Conservation (phyloP, 768 basidiomycete species). For the Pisolithus microcarpus region DNA sequence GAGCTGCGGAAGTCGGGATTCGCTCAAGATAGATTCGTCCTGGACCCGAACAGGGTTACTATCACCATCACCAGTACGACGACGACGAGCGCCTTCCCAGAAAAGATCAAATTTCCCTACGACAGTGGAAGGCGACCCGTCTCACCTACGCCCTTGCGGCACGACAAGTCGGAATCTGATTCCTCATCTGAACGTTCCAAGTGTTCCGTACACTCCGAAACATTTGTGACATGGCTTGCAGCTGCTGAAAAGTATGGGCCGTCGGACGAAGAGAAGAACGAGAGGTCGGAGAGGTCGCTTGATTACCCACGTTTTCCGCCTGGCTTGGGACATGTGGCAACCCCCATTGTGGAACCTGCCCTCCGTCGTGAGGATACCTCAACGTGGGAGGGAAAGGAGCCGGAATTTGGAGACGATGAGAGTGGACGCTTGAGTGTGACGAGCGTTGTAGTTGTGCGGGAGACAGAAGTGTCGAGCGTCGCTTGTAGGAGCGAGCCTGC, state of each 20-base stretch:
- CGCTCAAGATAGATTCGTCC: slow-evolving; percentile 9
- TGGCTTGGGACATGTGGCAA: too few species aligned
- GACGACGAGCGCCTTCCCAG: neutral
- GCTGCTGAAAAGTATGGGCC: neutral
- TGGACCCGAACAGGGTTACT: neutral
- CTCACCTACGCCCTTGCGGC: neutral
- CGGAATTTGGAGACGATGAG: neutral
- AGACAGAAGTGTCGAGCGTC: neutral
- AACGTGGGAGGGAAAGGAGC: neutral
- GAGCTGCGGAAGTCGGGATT: slow-evolving; percentile 13
- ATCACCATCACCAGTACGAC: neutral
- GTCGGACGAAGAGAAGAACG: slow-evolving; percentile 2
- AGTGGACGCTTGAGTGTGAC: neutral
- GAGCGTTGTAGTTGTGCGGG: neutral
- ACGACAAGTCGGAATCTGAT: too few species aligned
- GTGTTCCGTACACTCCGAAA: neutral
- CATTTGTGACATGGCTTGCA: slow-evolving; percentile 3
- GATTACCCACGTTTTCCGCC: too few species aligned
- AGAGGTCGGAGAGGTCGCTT: too few species aligned
- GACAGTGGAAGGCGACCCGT: neutral
- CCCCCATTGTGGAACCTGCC: too few species aligned
- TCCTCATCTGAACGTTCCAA: neutral
- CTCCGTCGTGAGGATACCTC: too few species aligned
- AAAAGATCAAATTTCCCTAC: too few species aligned
- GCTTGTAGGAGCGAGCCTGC: neutral